Evolutionary conservation across 805 yeast species (phyloP).

Genomic region (Nakazawaea laoshanensis): DNA sequence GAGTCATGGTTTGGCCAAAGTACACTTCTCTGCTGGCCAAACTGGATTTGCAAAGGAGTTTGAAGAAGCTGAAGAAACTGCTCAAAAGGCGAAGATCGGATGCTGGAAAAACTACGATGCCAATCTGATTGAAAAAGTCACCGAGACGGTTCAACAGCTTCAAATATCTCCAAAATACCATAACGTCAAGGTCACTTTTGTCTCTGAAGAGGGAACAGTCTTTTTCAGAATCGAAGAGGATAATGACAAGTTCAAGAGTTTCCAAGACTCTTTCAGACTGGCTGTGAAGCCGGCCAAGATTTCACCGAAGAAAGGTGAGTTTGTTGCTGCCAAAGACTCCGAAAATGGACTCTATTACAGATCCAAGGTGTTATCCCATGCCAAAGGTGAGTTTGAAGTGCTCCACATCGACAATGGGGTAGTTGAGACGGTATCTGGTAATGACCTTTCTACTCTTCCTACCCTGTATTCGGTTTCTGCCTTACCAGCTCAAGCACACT

Average conservation of each 20-base stretch:
- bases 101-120: slow-evolving; percentile 59
- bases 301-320: slow-evolving; percentile 37
- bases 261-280: slow-evolving; percentile 33
- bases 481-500: slow-evolving; percentile 46
- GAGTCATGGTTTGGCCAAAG: slow-evolving; percentile 52
- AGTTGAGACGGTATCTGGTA: slow-evolving; percentile 32
- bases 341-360: slow-evolving; percentile 51
- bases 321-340: slow-evolving; percentile 44
- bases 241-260: slow-evolving; percentile 30
- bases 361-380: slow-evolving; percentile 41
- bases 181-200: slow-evolving; percentile 47
- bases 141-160: slow-evolving; percentile 15
- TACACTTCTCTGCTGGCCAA: slow-evolving; percentile 55
- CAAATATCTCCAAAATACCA: slow-evolving; percentile 29
- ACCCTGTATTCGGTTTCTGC: slow-evolving; percentile 30
- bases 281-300: slow-evolving; percentile 19
- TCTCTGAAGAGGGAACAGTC: slow-evolving; percentile 31
- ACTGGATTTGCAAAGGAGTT: slow-evolving; percentile 49
- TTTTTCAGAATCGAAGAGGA: slow-evolving; percentile 37
- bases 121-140: slow-evolving; percentile 13
- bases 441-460: slow-evolving; percentile 45
- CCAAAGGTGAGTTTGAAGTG: slow-evolving; percentile 38
- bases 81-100: slow-evolving; percentile 47
- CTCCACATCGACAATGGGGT: slow-evolving; percentile 59
- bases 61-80: slow-evolving; percentile 52